phyloP scores from a whole-genome alignment of 495 filamentous ascomycete species.

The Penicillium simplicissimum region DNA sequence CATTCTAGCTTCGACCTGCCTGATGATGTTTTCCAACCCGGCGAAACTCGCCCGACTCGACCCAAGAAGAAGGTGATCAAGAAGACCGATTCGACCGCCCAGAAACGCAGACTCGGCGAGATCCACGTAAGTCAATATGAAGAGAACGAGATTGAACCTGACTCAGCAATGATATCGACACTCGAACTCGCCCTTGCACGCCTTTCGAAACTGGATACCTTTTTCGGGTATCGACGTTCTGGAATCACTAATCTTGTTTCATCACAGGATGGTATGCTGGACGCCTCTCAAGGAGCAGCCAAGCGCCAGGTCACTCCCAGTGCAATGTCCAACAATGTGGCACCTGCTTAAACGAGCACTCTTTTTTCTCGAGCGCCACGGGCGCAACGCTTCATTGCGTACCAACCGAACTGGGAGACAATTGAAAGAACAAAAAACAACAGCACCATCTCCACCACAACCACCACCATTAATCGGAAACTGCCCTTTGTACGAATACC shows the following conservation, averaged over 20 bases:
- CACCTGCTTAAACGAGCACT: slow-evolving; percentile 36
- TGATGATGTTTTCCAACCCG: slow-evolving; percentile 81
- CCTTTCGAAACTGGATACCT: slow-evolving; percentile 17
- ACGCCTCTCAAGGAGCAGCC: slow-evolving; percentile 33
- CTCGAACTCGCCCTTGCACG: slow-evolving; percentile 20
- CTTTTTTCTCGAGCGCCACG: neutral
- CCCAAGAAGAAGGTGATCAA: slow-evolving; percentile 63
- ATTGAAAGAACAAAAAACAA: slow-evolving; percentile 8
- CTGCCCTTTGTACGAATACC: slow-evolving; percentile 10
- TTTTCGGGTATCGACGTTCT: slow-evolving; percentile 22
- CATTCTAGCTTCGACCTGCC: slow-evolving; percentile 74
- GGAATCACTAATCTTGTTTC: slow-evolving; percentile 41
- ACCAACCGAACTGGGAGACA: slow-evolving; percentile 41
- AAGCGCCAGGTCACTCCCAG: slow-evolving; percentile 45
- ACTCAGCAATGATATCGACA: slow-evolving; percentile 27
- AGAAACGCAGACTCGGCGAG: slow-evolving; percentile 47
- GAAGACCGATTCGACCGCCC: slow-evolving; percentile 35
- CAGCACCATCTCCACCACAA: neutral
- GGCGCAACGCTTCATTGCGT: neutral
- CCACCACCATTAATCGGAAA: slow-evolving; percentile 4
- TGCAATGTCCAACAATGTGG: slow-evolving; percentile 30
- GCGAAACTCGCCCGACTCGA: slow-evolving; percentile 69
- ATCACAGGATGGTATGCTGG: slow-evolving; percentile 34
- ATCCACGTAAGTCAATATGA: slow-evolving; percentile 48
- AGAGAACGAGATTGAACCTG: slow-evolving; percentile 28